Percentiles rank a stretch among this genome's conserved stretches.
Conservation (phyloP, 169 alveolate genomes). For the Plasmodium knowlesi region DNA sequence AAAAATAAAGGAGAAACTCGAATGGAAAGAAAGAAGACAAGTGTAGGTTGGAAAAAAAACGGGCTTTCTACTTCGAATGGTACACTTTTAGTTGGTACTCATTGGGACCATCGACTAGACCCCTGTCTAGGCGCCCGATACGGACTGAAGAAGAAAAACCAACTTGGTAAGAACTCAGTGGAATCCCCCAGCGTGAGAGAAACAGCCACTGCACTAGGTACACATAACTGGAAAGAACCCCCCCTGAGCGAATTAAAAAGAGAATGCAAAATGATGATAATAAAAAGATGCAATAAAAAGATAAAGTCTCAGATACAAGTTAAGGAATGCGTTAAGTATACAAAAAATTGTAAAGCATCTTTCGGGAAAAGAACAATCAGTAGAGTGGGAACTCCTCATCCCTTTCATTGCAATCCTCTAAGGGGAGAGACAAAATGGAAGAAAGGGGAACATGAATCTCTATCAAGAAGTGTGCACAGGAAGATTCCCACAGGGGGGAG, state of each 20-base stretch:
- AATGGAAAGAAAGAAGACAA: background rate
- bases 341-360: background rate
- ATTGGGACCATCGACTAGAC: background rate
- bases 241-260: conserved; percentile 5
- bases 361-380: background rate
- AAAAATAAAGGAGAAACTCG: background rate
- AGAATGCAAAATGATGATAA: background rate
- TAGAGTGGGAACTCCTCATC: background rate
- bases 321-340: background rate
- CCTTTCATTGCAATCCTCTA: background rate
- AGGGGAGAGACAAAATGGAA: background rate
- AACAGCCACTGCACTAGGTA: background rate
- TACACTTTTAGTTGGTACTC: background rate
- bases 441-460: background rate
- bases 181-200: background rate
- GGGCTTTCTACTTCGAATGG: background rate
- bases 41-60: background rate
- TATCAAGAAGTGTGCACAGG: background rate
- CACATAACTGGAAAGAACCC: background rate
- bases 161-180: background rate
- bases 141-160: background rate
- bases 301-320: background rate
- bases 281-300: background rate
- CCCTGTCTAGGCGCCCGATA: background rate
- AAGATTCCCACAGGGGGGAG: background rate